A percentile compares a stretch with the other conserved stretches of the same genome.
These are phyloP conservation scores for Margaritispora aquatica DNA, from an alignment of 495 filamentous ascomycete species.

Conservation along the genomic window DNA sequence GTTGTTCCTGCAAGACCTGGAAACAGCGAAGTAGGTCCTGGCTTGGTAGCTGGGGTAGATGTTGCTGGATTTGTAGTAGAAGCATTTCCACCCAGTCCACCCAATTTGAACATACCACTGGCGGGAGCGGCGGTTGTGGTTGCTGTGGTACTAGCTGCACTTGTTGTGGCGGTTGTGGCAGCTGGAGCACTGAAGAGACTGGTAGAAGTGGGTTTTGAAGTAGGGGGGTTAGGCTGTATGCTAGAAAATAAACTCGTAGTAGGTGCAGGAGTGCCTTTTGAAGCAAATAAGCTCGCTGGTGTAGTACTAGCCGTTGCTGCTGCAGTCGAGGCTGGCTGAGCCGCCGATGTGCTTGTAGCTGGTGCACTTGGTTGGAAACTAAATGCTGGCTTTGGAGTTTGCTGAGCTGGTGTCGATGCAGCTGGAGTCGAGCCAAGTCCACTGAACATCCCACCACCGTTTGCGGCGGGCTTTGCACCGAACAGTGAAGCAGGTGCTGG, in stretches of 20 bases:
- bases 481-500: no score
- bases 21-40: slow-evolving; percentile 10
- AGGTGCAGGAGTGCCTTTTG: slow-evolving; percentile 2
- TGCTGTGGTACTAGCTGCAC: slow-evolving; percentile 15
- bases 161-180: slow-evolving; percentile 1
- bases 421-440: slow-evolving; percentile 7
- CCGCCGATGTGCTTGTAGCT: background rate
- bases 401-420: background rate
- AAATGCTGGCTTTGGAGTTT: background rate
- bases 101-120: background rate
- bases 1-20: background rate
- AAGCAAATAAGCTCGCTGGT: slow-evolving; percentile 30
- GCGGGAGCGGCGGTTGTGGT: slow-evolving; percentile 15
- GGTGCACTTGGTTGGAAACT: slow-evolving; percentile 4
- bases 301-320: slow-evolving; percentile 14
- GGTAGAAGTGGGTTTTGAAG: slow-evolving; percentile 12
- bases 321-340: background rate
- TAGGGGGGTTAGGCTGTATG: background rate
- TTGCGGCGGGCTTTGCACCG: background rate
- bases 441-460: slow-evolving; percentile 2
- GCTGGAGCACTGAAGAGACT: slow-evolving; percentile 9
- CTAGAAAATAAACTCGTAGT: background rate
- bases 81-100: background rate
- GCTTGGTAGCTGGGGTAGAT: slow-evolving; percentile 4
- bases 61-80: background rate